Evolutionary conservation across 805 yeast genomes (phyloP).

Genomic region (Cyberlindnera nakhonratchasimensis): DNA sequence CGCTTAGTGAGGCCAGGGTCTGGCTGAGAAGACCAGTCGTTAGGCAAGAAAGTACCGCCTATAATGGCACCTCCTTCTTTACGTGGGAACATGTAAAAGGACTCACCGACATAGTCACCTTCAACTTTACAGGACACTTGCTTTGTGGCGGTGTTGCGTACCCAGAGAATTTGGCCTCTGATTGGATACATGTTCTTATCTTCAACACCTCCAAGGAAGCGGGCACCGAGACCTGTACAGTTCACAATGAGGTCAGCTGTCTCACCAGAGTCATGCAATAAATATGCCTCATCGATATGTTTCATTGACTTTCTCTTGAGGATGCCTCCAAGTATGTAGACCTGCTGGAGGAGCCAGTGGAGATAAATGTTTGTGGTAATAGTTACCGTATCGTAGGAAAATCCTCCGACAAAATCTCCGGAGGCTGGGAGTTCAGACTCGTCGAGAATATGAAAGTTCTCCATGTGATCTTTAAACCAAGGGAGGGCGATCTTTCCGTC

Average conservation of each 20-base stretch:
- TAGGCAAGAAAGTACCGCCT: slow-evolving; percentile 46
- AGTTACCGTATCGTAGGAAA: slow-evolving; percentile 50
- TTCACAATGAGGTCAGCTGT: slow-evolving; percentile 52
- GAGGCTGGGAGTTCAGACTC: slow-evolving; percentile 29
- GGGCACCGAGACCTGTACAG: slow-evolving; percentile 52
- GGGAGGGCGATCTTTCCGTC: slow-evolving; percentile 29
- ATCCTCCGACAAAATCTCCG: slow-evolving; percentile 40
- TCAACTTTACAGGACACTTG: slow-evolving; percentile 33
- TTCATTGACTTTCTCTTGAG: slow-evolving; percentile 41
- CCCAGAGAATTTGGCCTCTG: slow-evolving; percentile 55
- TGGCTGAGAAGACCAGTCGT: slow-evolving; percentile 32
- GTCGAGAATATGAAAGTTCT: slow-evolving; percentile 36
- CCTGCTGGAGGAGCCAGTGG: slow-evolving; percentile 45
- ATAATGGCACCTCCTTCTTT: slow-evolving; percentile 70
- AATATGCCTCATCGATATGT: slow-evolving; percentile 48
- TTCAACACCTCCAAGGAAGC: slow-evolving; percentile 41
- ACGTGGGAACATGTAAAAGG: slow-evolving; percentile 62
- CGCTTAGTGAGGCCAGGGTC: slow-evolving; percentile 46
- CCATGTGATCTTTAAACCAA: slow-evolving; percentile 48
- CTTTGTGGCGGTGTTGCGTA: slow-evolving; percentile 25
- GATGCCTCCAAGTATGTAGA: slow-evolving; percentile 44
- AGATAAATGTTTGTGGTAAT: slow-evolving; percentile 58
- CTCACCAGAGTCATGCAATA: slow-evolving; percentile 35
- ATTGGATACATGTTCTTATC: slow-evolving; percentile 47
- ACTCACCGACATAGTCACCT: slow-evolving; percentile 38